Evolutionary conservation across 164 flowering plant species (phyloP), one percentile per base, ranked within the genome.

Genomic region (Stephania cephalantha): DNA sequence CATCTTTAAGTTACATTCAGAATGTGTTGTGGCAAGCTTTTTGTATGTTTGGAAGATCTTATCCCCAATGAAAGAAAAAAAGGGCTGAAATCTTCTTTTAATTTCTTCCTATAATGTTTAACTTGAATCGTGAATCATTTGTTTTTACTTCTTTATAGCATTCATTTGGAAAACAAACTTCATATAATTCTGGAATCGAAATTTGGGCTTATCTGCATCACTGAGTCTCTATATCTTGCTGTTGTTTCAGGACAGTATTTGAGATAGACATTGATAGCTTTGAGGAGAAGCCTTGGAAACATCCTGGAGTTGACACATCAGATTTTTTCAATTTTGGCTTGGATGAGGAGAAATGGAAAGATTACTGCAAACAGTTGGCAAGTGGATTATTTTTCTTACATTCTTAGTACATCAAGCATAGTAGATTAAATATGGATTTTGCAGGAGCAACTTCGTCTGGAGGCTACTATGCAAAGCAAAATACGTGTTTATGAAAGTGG

Each of bases 381-480:
- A 82, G 73, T 83, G 68, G 18, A 73, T 30, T 30, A 45, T 78
- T 79, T 69, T 6, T 8, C 58, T 67, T 42, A 42, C 20, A 20
- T 75, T 20, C 10, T 31, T 29, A 31, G 45, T 8, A 63, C 31
- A 9, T 72, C 44, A 72, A 35, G 48, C 42, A 50, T 52, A 20
- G 71, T 70, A 68, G 48, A 48, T 46, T 63, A 53, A 68, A 58
- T 77, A 72, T 74, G 73, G 45, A 44, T 69, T 79, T 25, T 86
- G 67, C 84, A 96, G 99, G 99, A 90, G 79, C 96, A 90, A 84
- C 88, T 84, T 44, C 95, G 98, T 55, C 81, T 94, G 77, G 97
- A 90, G 84, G 83, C 97, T 52, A 94, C 99, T n/a, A 96, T 96
- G 99, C 97, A 96, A 85, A 91, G 95, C 86, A 92, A 87, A 84